Base-by-base conservation (phyloP, 768 basidiomycete species). In the Boletus sp. region DNA sequence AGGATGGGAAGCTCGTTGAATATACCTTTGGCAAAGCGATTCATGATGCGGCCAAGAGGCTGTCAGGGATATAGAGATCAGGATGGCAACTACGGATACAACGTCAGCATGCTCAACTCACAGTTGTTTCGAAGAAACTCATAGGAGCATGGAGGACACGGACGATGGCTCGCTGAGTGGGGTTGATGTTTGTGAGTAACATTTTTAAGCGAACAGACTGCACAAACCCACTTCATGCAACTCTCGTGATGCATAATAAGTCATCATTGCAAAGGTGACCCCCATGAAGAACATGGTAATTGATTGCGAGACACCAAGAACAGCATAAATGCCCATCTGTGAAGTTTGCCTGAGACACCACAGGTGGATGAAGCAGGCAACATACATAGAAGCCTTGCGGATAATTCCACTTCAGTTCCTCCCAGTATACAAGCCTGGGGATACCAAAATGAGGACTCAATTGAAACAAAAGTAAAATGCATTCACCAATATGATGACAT, bases 81-180 rank as follows among this genome's bases (percentile, higher is more conserved):
- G 7, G 3, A 41, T 14, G 17, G 30, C 3, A 11, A 17, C n/a
- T 17, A 24, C 32, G 12, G 12, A 45, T 29, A 5, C 24, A 11
- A 36, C 32, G 11, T n/a, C 9, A 28, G 39, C 44, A 33, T 2
- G 44, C 33, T 40, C 42, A 17, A 65, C 77, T 64, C 64, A 86
- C 85, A 6, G 89, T 91, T 2, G 87, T 93, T 67, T 95, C 94
- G 67, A 93, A 95, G 76, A 93, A 94, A 7, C 84, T 85, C 87
- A 92, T 93, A 0, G 92, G 92, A 1, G 92, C 90, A 67, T 86
- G 83, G 80, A 95, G 82, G 47, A 94, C 81, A 20, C 86, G 82
- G 8, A 76, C 72, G 53, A 90, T 81, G 6, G 90, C 85, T 57
- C 72, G 73, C 84, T 87, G 41, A 47, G 49, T 47, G 41, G 45